These are phyloP conservation scores for Mangifera indica DNA, from an alignment of 345 rosid genomes.

Conservation along the genomic window DNA sequence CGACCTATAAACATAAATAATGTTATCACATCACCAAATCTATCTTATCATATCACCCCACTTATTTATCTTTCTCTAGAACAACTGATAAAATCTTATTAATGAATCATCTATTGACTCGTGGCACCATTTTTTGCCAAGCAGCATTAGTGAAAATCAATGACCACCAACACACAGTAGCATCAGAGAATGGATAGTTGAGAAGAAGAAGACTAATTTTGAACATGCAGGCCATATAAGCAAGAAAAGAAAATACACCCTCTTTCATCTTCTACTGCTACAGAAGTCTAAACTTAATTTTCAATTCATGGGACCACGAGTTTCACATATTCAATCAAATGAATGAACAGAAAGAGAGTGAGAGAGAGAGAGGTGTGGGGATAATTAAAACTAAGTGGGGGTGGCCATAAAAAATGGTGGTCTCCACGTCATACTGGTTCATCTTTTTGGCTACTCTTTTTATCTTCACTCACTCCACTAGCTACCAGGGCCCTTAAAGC, in stretches of 20 bases:
- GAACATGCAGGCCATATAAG: neutral
- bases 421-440: conserved; percentile 45
- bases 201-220: too few species aligned
- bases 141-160: neutral
- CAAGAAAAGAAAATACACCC: neutral
- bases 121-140: too few species aligned
- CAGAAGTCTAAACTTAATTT: neutral
- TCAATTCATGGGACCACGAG: neutral
- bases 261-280: too few species aligned
- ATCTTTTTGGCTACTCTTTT: conserved; percentile 22
- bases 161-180: too few species aligned
- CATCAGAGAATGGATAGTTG: neutral
- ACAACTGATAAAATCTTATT: neutral
- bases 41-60: conserved; percentile 33
- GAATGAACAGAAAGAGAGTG: neutral
- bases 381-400: conserved; percentile 43
- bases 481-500: conserved; percentile 24
- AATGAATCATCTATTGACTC: neutral
- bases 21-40: conserved; percentile 28
- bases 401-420: conserved; percentile 59
- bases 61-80: conserved; percentile 1
- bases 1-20: conserved; percentile 17
- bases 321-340: neutral
- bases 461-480: conserved; percentile 45
- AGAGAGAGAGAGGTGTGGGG: neutral